Evolutionary conservation across 176 grass and related monocot species (phyloP), one percentile per base, ranked within the genome.

Genomic region (Raddia distichophylla): DNA sequence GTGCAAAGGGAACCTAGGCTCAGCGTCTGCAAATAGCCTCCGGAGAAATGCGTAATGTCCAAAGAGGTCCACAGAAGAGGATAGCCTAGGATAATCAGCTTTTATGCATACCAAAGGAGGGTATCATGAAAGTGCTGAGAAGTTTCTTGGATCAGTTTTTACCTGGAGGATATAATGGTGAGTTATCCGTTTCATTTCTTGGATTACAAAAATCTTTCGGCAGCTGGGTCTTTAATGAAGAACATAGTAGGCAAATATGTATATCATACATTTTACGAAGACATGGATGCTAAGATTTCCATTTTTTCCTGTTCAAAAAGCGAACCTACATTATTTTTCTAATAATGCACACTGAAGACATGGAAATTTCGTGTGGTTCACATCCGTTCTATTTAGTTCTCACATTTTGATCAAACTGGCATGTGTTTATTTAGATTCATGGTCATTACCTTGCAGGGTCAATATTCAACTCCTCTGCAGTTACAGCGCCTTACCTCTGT

Each of bases 111-210:
- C 83, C 88, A 66, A 98, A 91, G 65, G 81, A 91, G 74, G 87
- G 87, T 71, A 82, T 87, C 82, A 68, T 79, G 76, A 86, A 93
- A 50, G 69, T 83, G 69, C 55, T 98, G 61, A 85, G 75, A 82
- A 89, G 79, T 82, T 94, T 93, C 78, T 59, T 93, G 44, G 87
- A 91, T 66, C 95, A 98, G 76, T 98, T 98, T 77, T 68, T 98
- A 78, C 91, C 92, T 81, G 95, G 92, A 82, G 95, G 92, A 67
- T 98, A 98, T 75, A 98, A 98, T 86, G 89, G 95, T 98, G 83
- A 75, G 71, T 53, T 64, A 63, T 40, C 49, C 22, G 35, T 22
- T 53, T 80, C 6, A 17, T 78, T 76, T 71, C 66, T 67, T 7
- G 1, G 92, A 98, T 76, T 91, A 98, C 86, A 98, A 94, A 78